Evolutionary conservation across 2,329 filamentous ascomycete genomes (phyloP).

Genomic region (Fusarium acutatum): DNA sequence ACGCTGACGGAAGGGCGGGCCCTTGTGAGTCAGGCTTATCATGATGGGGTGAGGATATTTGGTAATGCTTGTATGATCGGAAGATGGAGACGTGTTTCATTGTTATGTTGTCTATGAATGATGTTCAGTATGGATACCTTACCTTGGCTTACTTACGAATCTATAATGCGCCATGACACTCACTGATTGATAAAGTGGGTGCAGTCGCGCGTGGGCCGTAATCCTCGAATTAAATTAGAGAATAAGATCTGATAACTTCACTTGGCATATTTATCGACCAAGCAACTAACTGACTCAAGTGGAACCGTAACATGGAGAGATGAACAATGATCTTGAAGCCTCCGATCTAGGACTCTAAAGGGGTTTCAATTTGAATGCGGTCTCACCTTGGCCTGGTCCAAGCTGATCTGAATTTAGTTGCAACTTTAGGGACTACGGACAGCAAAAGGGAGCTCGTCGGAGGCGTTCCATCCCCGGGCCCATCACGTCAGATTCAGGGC

Average conservation of each 20-base stretch:
- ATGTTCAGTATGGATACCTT: slow-evolving; percentile 3
- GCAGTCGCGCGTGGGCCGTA: not conserved
- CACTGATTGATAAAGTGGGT: slow-evolving; percentile 27
- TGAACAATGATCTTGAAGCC: not conserved
- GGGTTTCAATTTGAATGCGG: not conserved
- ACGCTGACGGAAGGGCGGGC: slow-evolving; percentile 16
- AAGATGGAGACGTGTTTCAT: slow-evolving; percentile 13
- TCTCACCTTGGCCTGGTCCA: not conserved
- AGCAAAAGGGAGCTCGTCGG: not conserved
- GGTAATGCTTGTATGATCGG: slow-evolving; percentile 7
- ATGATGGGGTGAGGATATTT: not conserved
- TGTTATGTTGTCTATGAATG: slow-evolving; percentile 21
- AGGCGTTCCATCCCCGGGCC: not conserved
- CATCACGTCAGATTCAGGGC: slow-evolving; percentile 21
- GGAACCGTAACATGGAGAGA: not conserved
- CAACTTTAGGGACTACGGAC: not conserved
- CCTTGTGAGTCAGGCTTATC: slow-evolving; percentile 32
- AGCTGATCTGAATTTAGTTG: not conserved
- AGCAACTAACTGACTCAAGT: slow-evolving; percentile 26
- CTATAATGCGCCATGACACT: slow-evolving; percentile 10
- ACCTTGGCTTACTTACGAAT: not conserved
- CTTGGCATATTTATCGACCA: slow-evolving; percentile 39
- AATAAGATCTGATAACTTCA: slow-evolving; percentile 40
- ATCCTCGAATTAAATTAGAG: slow-evolving; percentile 16
- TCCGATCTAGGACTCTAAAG: not conserved